These are phyloP conservation scores for Boletus austroedulis DNA, from an alignment of 1,284 basidiomycete genomes.

Conservation along the genomic window DNA sequence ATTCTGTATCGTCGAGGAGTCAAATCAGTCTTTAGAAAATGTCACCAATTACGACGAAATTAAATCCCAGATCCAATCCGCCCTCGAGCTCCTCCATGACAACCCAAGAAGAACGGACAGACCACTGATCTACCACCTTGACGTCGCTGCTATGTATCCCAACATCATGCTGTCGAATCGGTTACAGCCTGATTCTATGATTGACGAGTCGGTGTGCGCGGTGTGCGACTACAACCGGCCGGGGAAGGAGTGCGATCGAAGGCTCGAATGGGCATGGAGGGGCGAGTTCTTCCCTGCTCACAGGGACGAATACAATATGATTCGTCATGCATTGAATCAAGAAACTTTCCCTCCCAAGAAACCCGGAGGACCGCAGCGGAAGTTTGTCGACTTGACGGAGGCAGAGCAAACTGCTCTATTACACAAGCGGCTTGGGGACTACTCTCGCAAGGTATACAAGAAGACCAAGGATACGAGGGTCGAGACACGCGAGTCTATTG, in stretches of 20 bases:
- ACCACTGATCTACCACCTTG: conserved; percentile 97
- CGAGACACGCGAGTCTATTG: conserved; percentile 91
- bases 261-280: conserved; percentile 98
- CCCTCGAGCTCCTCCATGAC: conserved; percentile 90
- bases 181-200: conserved; percentile 96
- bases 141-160: conserved; percentile 99
- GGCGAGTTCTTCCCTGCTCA: conserved; percentile 99
- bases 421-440: conserved; percentile 97
- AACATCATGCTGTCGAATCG: conserved; percentile 99
- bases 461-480: conserved; percentile 99
- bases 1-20: conserved; percentile 91
- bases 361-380: conserved; percentile 70
- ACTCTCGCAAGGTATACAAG: conserved; percentile 98
- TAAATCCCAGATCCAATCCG: conserved; percentile 72
- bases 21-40: conserved; percentile 73
- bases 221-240: conserved; percentile 99
- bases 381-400: conserved; percentile 83
- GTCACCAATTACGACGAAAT: conserved; percentile 98
- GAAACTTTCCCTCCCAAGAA: conserved; percentile 87
- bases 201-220: conserved; percentile 95
- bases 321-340: conserved; percentile 93
- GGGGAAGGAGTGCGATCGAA: conserved; percentile 91
- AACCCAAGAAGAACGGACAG: conserved; percentile 85
- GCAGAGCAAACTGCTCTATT: conserved; percentile 89
- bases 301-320: conserved; percentile 99